Percentiles rank a stretch among this genome's conserved stretches.
These are phyloP conservation scores for Fusarium cyanostomum DNA, from an alignment of 2,329 filamentous ascomycete species.

Conservation along the genomic window DNA sequence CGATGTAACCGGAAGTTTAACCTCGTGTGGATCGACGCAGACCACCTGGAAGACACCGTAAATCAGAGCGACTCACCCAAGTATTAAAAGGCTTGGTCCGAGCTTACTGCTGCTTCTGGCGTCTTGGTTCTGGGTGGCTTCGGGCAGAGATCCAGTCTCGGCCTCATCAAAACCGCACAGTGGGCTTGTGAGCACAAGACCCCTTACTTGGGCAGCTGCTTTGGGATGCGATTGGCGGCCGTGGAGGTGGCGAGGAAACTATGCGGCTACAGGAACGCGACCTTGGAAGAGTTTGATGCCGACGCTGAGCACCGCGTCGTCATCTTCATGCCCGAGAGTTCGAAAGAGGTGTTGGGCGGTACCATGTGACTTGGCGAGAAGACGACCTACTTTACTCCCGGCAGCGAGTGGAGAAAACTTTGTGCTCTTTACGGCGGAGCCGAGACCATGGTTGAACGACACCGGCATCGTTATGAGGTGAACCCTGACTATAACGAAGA, in stretches of 20 bases:
- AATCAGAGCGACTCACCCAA: constrained; percentile 70
- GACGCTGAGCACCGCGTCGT: constrained; percentile 73
- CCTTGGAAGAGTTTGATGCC: constrained; percentile 64
- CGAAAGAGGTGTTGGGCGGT: constrained; percentile 68
- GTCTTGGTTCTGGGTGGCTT: constrained; percentile 77
- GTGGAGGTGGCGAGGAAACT: constrained; percentile 85
- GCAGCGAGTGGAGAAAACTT: constrained; percentile 80
- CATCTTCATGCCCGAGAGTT: constrained; percentile 87
- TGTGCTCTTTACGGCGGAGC: constrained; percentile 75
- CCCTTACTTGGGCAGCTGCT: constrained; percentile 88
- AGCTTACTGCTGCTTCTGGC: not conserved
- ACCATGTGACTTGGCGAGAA: constrained; percentile 89
- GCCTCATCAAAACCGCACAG: constrained; percentile 85
- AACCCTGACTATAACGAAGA: constrained; percentile 79
- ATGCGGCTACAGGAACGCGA: constrained; percentile 67
- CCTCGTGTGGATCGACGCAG: constrained; percentile 84
- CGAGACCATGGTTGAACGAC: constrained; percentile 72
- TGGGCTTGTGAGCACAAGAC: constrained; percentile 84
- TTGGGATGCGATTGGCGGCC: constrained; percentile 92
- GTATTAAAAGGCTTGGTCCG: constrained; percentile 73
- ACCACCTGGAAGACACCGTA: constrained; percentile 77
- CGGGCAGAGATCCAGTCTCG: constrained; percentile 71
- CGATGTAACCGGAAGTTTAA: constrained; percentile 80
- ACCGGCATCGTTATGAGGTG: constrained; percentile 90
- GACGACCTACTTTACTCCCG: constrained; percentile 76